A percentile compares a stretch with the other conserved stretches of the same genome.
These are phyloP conservation scores for Murraya paniculata DNA, from an alignment of 345 rosid species.

Conservation along the genomic window DNA sequence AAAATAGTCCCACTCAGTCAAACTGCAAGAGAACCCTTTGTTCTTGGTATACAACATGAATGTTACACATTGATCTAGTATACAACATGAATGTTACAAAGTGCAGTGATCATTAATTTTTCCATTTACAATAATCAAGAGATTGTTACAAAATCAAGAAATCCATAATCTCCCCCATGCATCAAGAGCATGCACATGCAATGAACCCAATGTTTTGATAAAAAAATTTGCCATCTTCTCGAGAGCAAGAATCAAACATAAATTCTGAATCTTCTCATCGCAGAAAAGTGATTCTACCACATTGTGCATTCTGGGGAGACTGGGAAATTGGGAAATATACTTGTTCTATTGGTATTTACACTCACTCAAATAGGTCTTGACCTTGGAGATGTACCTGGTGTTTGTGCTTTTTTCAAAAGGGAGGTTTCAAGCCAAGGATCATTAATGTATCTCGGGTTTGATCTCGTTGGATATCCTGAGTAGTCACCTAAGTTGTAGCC, in stretches of 20 bases:
- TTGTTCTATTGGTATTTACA: conserved; percentile 31
- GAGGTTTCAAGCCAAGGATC: conserved; percentile 47
- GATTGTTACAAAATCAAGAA: conserved; percentile 10
- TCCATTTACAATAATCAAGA: conserved; percentile 31
- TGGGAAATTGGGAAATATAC: not conserved
- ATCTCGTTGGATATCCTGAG: conserved; percentile 44
- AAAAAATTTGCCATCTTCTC: not conserved
- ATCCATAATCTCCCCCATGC: not conserved
- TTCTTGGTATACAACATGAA: no score
- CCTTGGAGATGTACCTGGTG: conserved; percentile 52
- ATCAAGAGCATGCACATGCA: not conserved
- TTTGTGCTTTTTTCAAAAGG: conserved; percentile 39
- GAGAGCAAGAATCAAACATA: not conserved
- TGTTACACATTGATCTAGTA: conserved; percentile 7
- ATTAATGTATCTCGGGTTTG: conserved; percentile 29
- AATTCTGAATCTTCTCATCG: not conserved
- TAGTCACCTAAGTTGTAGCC: conserved; percentile 52
- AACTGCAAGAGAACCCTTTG: no score
- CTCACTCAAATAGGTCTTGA: conserved; percentile 45
- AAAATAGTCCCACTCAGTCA: no score
- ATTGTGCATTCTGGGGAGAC: conserved; percentile 9
- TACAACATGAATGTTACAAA: conserved; percentile 24
- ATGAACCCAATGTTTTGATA: conserved; percentile 9
- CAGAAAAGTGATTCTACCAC: not conserved
- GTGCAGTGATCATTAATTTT: conserved; percentile 3